Evolutionary conservation across 1,284 basidiomycete species (phyloP).

Genomic region (Moniliophthora roreri): DNA sequence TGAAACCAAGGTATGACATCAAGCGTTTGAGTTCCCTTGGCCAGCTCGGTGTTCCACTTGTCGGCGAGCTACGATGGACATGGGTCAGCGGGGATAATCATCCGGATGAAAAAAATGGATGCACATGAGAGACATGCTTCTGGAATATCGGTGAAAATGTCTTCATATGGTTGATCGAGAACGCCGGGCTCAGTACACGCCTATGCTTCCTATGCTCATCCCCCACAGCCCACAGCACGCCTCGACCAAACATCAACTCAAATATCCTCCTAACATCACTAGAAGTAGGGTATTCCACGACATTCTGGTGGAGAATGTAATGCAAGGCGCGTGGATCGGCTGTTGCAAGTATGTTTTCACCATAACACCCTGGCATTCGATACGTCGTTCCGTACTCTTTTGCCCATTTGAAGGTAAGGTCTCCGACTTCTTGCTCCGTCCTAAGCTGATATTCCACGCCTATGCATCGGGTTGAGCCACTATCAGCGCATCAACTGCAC

Average conservation of each 20-base stretch:
- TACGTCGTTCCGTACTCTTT: neutral
- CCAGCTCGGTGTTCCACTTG: neutral
- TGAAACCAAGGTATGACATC: neutral
- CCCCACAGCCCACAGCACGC: neutral
- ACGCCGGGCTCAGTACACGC: neutral
- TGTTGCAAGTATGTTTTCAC: neutral
- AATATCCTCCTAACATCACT: neutral
- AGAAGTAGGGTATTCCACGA: neutral
- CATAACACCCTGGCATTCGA: neutral
- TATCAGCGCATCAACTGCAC: too few species aligned
- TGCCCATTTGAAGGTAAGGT: neutral
- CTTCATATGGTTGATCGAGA: neutral
- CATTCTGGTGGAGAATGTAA: neutral
- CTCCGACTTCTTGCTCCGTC: neutral
- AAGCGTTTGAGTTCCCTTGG: neutral
- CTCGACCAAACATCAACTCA: neutral
- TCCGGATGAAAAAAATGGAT: too few species aligned
- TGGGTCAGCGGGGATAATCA: too few species aligned
- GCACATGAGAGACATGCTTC: neutral
- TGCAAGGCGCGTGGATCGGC: neutral
- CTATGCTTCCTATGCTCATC: constrained; percentile 1
- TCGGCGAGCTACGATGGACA: neutral
- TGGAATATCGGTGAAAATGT: neutral
- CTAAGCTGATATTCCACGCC: neutral
- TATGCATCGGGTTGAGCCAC: neutral